Base-by-base conservation (phyloP, 768 basidiomycete species). In the Phlebiopsis flavidoalba region DNA sequence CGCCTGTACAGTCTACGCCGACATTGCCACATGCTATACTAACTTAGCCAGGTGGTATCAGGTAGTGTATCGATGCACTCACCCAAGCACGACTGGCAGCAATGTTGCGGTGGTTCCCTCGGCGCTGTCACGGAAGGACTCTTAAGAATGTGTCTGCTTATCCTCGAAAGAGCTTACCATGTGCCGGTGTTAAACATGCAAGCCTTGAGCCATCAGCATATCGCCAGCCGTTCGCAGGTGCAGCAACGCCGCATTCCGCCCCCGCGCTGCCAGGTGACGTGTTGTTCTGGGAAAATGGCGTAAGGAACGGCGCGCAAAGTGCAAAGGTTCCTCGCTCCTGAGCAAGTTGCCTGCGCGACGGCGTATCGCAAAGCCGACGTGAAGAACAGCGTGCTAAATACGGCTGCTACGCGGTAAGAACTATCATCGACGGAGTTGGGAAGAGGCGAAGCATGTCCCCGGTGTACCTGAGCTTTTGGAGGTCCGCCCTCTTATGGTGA, bases 1-100 rank as follows among this genome's bases (percentile, higher is more conserved):
- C 40, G 8, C 59, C 60, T 15, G 33, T 36, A 37, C 60, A 61
- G 54, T 61, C 60, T 24, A 56, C 37, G 35, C 54, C 54, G 60
- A 35, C 36, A 8, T 43, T 43, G 6, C 26, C 43, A 46, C 45
- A 61, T 17, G 24, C 51, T 52, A 21, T 15, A 40, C 10, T n/a
- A 8, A 10, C n/a, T 19, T 17, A 22, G 55, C 8, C 37, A 15
- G 2, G 19, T n/a, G 35, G 31, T 49, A 15, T 19, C 40, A 37
- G 37, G 1, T 48, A 11, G 21, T 19, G 31, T 12, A 48, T 12
- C 17, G 24, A 17, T 5, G 5, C 11, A 24, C 48, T 53, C 1
- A 51, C 51, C 31, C 8, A 19, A 12, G 49, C 24, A 45, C 8
- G 21, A 14, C 19, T 53, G 53, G 37, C 60, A 61, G 60, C 60